Evolutionary conservation across 345 rosid species (phyloP).

Genomic region (Reutealis trisperma): DNA sequence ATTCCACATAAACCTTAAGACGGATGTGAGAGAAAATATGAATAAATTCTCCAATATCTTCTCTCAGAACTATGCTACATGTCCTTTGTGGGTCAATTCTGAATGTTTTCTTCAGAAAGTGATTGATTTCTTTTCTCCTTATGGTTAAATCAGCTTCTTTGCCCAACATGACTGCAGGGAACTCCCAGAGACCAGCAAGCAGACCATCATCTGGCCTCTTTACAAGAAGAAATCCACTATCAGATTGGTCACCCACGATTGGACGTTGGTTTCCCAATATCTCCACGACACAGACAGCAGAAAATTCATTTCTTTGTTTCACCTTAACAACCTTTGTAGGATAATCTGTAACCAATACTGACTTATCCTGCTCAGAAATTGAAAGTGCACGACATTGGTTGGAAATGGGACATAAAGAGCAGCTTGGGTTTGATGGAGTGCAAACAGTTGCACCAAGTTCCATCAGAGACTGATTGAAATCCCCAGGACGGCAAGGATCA

Average conservation of each 20-base stretch:
- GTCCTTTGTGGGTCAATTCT: slow-evolving; percentile 47
- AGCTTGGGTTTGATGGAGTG: slow-evolving; percentile 66
- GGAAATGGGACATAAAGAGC: slow-evolving; percentile 80
- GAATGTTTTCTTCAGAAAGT: slow-evolving; percentile 58
- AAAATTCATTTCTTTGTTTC: slow-evolving; percentile 68
- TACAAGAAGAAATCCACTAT: slow-evolving; percentile 65
- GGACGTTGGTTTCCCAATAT: slow-evolving; percentile 39
- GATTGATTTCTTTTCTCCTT: slow-evolving; percentile 62
- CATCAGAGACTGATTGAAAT: slow-evolving; percentile 94
- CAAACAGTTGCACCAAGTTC: slow-evolving; percentile 96
- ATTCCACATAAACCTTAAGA: slow-evolving; percentile 73
- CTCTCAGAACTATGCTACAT: slow-evolving; percentile 51
- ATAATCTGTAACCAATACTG: slow-evolving; percentile 62
- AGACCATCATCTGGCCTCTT: slow-evolving; percentile 84
- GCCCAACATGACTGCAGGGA: slow-evolving; percentile 63
- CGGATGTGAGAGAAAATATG: slow-evolving; percentile 85
- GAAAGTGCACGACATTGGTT: slow-evolving; percentile 66
- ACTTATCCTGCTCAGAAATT: slow-evolving; percentile 48
- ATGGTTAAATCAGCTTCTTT: slow-evolving; percentile 48
- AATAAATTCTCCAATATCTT: slow-evolving; percentile 78
- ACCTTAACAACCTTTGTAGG: slow-evolving; percentile 69
- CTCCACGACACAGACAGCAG: slow-evolving; percentile 84
- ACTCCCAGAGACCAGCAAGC: slow-evolving; percentile 99
- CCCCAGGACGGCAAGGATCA: slow-evolving; percentile 79
- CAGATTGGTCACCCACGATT: slow-evolving; percentile 34